Evolutionary conservation across 345 rosid species (phyloP).

Genomic region (Moringa oleifera): DNA sequence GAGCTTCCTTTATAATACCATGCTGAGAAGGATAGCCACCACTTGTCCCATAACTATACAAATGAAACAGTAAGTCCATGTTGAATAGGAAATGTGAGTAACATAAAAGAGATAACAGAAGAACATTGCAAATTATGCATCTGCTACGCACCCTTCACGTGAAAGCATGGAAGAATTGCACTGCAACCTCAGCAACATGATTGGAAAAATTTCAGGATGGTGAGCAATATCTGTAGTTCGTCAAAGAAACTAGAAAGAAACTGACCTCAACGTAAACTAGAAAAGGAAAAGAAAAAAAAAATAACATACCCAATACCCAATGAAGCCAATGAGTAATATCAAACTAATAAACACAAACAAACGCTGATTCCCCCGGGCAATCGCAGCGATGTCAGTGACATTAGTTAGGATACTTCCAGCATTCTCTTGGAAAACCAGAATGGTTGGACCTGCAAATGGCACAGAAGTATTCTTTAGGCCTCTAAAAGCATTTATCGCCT

Average conservation of each 20-base stretch:
- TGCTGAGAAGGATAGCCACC: constrained; percentile 96
- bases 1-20: constrained; percentile 84
- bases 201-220: constrained; percentile 87
- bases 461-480: background rate
- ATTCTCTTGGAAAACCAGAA: constrained; percentile 96
- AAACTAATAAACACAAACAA: background rate
- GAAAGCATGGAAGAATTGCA: constrained; percentile 99
- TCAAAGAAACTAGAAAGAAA: constrained; percentile 37
- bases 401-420: constrained; percentile 93
- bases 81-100: background rate
- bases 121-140: constrained; percentile 6
- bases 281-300: too few species aligned
- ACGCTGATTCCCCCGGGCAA: background rate
- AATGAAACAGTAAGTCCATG: constrained; percentile 16
- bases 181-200: constrained; percentile 80
- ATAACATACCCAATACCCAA: too few species aligned
- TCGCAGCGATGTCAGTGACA: background rate
- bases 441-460: constrained; percentile 83
- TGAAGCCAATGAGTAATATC: background rate
- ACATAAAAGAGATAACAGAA: constrained; percentile 9
- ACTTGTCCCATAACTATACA: constrained; percentile 33
- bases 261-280: background rate
- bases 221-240: constrained; percentile 85
- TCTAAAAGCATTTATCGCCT: too few species aligned
- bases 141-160: constrained; percentile 70